phyloP scores from a whole-genome alignment of 306 rosid genomes.

The Oemleria cerasiformis region DNA sequence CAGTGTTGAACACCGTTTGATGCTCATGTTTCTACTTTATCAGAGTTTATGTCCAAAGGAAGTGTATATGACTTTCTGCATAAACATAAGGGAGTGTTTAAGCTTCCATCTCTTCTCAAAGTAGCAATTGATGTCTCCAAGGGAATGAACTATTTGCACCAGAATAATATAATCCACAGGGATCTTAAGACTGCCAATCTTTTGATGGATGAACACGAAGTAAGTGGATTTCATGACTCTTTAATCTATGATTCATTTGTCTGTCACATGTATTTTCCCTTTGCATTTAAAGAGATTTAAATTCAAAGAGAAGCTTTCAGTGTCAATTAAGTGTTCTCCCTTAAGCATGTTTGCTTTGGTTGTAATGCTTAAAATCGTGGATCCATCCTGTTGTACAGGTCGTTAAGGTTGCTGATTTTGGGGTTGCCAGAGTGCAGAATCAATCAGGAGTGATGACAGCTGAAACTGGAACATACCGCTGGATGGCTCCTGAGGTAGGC shows the following conservation, averaged over 20 bases:
- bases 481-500: conserved; percentile 99
- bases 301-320: neutral
- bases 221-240: conserved; percentile 43
- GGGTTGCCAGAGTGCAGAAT: conserved; percentile 96
- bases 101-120: conserved; percentile 91
- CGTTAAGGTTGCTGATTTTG: conserved; percentile 99
- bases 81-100: conserved; percentile 83
- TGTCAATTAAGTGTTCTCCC: neutral
- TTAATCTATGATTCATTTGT: conserved; percentile 20
- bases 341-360: neutral
- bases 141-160: conserved; percentile 98
- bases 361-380: neutral
- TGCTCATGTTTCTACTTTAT: conserved; percentile 40
- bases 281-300: neutral
- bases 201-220: conserved; percentile 99
- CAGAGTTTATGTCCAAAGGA: conserved; percentile 97
- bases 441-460: conserved; percentile 99
- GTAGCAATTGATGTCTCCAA: conserved; percentile 89
- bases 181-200: conserved; percentile 99
- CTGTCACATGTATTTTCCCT: conserved; percentile 15
- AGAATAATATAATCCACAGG: conserved; percentile 96
- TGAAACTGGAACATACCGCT: conserved; percentile 99
- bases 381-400: conserved; percentile 53
- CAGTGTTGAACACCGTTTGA: conserved; percentile 27
- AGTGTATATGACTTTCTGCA: conserved; percentile 95